A percentile compares a stretch with the other conserved stretches of the same genome.
Conservation (phyloP, 768 basidiomycete species). For the Lactarius evosmus region DNA sequence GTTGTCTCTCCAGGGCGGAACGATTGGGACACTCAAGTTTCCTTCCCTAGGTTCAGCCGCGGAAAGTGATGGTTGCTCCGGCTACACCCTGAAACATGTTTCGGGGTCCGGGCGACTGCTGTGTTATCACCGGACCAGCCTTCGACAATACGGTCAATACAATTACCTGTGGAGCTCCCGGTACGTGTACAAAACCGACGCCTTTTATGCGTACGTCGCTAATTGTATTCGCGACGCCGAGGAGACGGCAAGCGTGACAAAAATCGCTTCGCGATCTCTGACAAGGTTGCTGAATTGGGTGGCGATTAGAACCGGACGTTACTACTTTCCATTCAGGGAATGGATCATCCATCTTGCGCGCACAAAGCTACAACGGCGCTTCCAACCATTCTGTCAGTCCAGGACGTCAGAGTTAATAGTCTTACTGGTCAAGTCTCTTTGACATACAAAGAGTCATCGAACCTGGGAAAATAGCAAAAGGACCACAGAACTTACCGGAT, state of each 20-base stretch:
- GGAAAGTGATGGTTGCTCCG: constrained; percentile 1
- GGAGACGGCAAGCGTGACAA: neutral
- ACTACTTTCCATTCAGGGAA: constrained; percentile 17
- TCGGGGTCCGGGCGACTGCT: neutral
- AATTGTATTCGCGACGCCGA: neutral
- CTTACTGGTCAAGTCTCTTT: constrained; percentile 23
- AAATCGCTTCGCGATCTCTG: neutral
- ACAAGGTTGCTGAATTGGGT: constrained; percentile 10
- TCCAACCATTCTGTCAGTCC: constrained; percentile 22
- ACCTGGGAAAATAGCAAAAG: constrained; percentile 17
- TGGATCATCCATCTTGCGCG: constrained; percentile 26
- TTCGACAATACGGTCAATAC: neutral
- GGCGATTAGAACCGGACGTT: constrained; percentile 1
- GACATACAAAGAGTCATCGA: constrained; percentile 20
- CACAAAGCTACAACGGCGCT: constrained; percentile 16
- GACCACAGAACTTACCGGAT: constrained; percentile 18
- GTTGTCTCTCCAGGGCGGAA: neutral
- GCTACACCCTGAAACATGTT: neutral
- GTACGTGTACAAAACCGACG: neutral
- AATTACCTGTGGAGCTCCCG: neutral
- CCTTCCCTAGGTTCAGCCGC: neutral
- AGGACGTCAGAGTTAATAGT: constrained; percentile 21
- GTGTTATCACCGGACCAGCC: neutral
- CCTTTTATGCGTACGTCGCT: neutral
- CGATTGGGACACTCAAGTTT: neutral